Percentiles rank a stretch among this genome's conserved stretches.
Evolutionary conservation across 129 eudicot species (phyloP).

Genomic region (Ambrosia artemisiifolia): DNA sequence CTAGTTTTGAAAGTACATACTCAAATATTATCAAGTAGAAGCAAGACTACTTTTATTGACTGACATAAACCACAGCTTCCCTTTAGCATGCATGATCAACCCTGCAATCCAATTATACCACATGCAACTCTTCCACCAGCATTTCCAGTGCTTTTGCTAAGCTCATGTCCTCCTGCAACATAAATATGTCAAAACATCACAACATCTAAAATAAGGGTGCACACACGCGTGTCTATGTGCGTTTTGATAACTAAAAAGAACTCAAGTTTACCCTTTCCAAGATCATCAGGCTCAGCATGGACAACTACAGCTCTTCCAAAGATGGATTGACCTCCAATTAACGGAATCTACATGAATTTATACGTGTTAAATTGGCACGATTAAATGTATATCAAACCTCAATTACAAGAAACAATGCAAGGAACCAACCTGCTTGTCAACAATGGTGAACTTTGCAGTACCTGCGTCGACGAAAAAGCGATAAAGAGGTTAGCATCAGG

Average conservation of each 20-base stretch:
- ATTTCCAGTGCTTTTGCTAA: constrained; percentile 92
- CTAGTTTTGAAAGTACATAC: not conserved
- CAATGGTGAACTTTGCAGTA: constrained; percentile 66
- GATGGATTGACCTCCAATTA: constrained; percentile 72
- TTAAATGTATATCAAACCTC: not conserved
- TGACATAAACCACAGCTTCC: not conserved
- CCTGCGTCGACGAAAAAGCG: constrained; percentile 41
- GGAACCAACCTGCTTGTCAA: constrained; percentile 70
- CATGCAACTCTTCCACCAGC: constrained; percentile 96
- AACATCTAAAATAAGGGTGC: not conserved
- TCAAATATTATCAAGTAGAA: constrained; percentile 16
- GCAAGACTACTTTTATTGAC: constrained; percentile 11
- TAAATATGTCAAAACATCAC: not conserved
- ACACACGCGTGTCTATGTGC: not conserved
- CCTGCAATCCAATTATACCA: constrained; percentile 85
- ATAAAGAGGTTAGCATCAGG: not conserved
- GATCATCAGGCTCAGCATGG: constrained; percentile 97
- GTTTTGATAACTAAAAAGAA: not conserved
- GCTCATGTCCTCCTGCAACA: constrained; percentile 83
- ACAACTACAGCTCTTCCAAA: constrained; percentile 98
- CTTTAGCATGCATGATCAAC: constrained; percentile 39
- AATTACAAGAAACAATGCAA: not conserved
- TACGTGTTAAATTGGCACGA: constrained; percentile 11
- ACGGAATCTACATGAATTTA: constrained; percentile 62
- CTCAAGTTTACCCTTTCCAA: constrained; percentile 72